phyloP scores from a whole-genome alignment of 371 early-diverging fungal species.

The Mucor racemosus region DNA sequence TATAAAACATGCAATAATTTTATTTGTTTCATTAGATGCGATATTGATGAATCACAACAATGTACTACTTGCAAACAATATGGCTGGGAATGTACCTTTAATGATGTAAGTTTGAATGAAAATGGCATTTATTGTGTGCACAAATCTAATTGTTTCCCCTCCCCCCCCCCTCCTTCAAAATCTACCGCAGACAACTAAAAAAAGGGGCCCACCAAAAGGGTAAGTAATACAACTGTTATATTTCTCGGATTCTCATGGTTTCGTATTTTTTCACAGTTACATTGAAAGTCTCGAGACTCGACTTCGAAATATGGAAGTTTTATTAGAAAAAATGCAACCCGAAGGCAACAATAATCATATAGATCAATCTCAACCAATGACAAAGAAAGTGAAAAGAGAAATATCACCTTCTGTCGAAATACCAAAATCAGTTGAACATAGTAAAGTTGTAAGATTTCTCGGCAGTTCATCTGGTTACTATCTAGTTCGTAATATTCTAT shows the following conservation, averaged over 20 bases:
- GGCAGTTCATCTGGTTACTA: slow-evolving; percentile 39
- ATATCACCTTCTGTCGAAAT: slow-evolving; percentile 4
- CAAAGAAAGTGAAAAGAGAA: not conserved
- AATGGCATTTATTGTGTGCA: slow-evolving; percentile 1
- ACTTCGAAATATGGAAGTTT: slow-evolving; percentile 44
- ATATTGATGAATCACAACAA: slow-evolving; percentile 35
- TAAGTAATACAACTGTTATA: slow-evolving; percentile 16
- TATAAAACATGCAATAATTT: not conserved
- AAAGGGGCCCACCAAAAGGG: slow-evolving; percentile 45
- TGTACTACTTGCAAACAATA: slow-evolving; percentile 51
- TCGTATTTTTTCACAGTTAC: slow-evolving; percentile 27
- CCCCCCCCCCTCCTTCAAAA: too few relatives aligned
- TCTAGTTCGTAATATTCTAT: slow-evolving; percentile 23
- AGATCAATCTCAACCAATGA: not conserved
- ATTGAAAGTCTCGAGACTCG: slow-evolving; percentile 53
- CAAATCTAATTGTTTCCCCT: not conserved
- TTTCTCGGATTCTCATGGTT: not conserved
- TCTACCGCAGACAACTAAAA: slow-evolving; percentile 26
- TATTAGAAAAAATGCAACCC: slow-evolving; percentile 38
- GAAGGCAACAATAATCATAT: not conserved
- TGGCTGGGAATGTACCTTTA: slow-evolving; percentile 54
- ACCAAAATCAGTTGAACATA: slow-evolving; percentile 14
- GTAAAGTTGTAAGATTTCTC: slow-evolving; percentile 21
- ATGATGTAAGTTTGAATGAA: slow-evolving; percentile 39
- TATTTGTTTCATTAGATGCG: slow-evolving; percentile 36